Evolutionary conservation across 805 yeast species (phyloP).

Genomic region (Pichia nakasei): DNA sequence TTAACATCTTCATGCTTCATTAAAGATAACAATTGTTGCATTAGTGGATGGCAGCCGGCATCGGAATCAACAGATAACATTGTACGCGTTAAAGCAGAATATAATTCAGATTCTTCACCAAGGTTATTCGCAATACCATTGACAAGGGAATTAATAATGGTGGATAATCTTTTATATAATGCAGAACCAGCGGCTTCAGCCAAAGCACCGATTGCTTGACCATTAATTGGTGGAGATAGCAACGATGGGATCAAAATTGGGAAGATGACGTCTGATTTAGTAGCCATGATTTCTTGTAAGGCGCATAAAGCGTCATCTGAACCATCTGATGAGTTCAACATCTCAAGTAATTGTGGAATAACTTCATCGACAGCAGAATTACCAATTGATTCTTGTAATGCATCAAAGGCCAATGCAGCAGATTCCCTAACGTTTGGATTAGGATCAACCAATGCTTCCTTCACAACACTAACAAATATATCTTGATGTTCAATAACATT

Average conservation of each 20-base stretch:
- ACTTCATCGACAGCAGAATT: slow-evolving; percentile 81
- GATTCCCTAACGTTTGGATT: slow-evolving; percentile 73
- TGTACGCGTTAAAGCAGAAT: slow-evolving; percentile 56
- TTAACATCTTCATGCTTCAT: slow-evolving; percentile 67
- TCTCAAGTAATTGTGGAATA: slow-evolving; percentile 69
- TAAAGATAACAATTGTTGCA: slow-evolving; percentile 70
- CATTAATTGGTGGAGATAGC: slow-evolving; percentile 76
- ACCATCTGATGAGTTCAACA: slow-evolving; percentile 41
- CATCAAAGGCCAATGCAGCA: slow-evolving; percentile 87
- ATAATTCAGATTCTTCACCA: slow-evolving; percentile 32
- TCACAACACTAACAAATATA: slow-evolving; percentile 62
- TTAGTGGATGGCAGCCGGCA: slow-evolving; percentile 74
- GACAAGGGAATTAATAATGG: slow-evolving; percentile 67
- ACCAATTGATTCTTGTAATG: slow-evolving; percentile 74
- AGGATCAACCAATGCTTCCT: slow-evolving; percentile 70
- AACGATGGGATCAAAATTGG: slow-evolving; percentile 86
- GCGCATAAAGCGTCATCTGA: slow-evolving; percentile 80
- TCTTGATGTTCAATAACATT: slow-evolving; percentile 57
- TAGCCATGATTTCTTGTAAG: slow-evolving; percentile 83
- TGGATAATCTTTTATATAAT: slow-evolving; percentile 59
- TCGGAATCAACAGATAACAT: slow-evolving; percentile 64
- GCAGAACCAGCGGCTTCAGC: slow-evolving; percentile 88
- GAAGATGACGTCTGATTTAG: slow-evolving; percentile 85
- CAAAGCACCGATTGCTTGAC: slow-evolving; percentile 77
- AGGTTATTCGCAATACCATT: slow-evolving; percentile 39